Percentiles rank a stretch among this genome's conserved stretches.
Conservation (phyloP, 2,329 filamentous ascomycete genomes). For the Claviceps sp. region DNA sequence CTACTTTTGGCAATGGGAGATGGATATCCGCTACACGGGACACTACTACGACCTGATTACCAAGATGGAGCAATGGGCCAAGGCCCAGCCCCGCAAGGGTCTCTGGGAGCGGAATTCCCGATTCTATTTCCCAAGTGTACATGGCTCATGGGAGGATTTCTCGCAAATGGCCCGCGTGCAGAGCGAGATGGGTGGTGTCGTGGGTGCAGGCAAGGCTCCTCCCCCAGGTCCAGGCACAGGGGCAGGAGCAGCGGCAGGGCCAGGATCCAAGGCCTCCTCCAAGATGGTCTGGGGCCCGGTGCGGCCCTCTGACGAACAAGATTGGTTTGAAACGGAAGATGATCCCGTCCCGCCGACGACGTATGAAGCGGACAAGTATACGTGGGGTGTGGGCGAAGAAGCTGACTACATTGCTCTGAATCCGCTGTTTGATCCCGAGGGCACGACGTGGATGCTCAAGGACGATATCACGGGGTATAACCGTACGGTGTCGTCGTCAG, state of each 20-base stretch:
- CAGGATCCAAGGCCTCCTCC: constrained; percentile 26
- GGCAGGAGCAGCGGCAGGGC: not conserved
- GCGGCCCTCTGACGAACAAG: constrained; percentile 50
- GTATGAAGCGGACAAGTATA: constrained; percentile 67
- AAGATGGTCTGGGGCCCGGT: constrained; percentile 75
- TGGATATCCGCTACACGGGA: constrained; percentile 81
- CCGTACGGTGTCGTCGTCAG: constrained; percentile 14
- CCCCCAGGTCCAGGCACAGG: constrained; percentile 7
- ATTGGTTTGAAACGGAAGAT: constrained; percentile 60
- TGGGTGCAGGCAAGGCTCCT: constrained; percentile 25
- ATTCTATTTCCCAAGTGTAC: constrained; percentile 65
- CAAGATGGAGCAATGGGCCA: constrained; percentile 56
- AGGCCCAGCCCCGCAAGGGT: constrained; percentile 61
- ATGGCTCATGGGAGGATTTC: constrained; percentile 71
- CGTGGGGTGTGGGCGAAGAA: constrained; percentile 81
- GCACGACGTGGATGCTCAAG: constrained; percentile 69
- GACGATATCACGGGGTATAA: constrained; percentile 82
- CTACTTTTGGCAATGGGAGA: constrained; percentile 91
- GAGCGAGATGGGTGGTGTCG: constrained; percentile 54
- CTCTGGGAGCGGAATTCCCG: constrained; percentile 69
- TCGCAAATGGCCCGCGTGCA: constrained; percentile 60
- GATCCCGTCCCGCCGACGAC: constrained; percentile 57
- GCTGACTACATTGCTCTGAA: constrained; percentile 87
- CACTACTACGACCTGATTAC: constrained; percentile 69
- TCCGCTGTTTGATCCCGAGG: constrained; percentile 79